phyloP scores from a whole-genome alignment of 139 green algal species.

The Chlamydomonas eustigma region DNA sequence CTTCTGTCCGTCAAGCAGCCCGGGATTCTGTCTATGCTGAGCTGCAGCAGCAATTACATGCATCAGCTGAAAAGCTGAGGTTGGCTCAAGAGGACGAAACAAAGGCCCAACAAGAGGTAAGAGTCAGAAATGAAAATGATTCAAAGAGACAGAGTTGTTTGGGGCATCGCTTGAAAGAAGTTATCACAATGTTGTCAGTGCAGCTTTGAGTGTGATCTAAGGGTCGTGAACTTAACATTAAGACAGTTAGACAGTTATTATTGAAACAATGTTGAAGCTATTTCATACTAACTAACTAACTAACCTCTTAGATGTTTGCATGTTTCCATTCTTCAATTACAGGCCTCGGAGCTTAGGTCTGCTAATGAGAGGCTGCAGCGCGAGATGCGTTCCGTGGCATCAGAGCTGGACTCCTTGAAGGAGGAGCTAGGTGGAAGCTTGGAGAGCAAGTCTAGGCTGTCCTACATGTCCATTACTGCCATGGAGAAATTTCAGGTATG shows the following conservation, averaged over 20 bases:
- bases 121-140: too few relatives aligned
- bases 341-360: constrained; percentile 26
- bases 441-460: constrained; percentile 31
- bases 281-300: too few relatives aligned
- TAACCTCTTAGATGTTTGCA: too few relatives aligned
- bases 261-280: too few relatives aligned
- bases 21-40: constrained; percentile 19
- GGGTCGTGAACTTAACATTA: too few relatives aligned
- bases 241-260: too few relatives aligned
- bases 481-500: constrained; percentile 35
- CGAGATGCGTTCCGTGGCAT: constrained; percentile 2
- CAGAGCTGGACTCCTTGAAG: constrained; percentile 17
- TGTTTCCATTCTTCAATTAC: too few relatives aligned
- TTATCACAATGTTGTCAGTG: too few relatives aligned
- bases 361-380: constrained; percentile 12
- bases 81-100: background rate
- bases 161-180: too few relatives aligned
- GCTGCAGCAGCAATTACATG: constrained; percentile 18
- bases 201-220: too few relatives aligned
- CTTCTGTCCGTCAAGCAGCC: constrained; percentile 5
- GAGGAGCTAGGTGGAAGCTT: constrained; percentile 34
- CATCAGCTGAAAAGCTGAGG: background rate
- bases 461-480: constrained; percentile 27
- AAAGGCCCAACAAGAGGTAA: background rate
- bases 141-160: too few relatives aligned